Evolutionary conservation across 495 filamentous ascomycete species (phyloP).

Genomic region (Neurospora sp.): DNA sequence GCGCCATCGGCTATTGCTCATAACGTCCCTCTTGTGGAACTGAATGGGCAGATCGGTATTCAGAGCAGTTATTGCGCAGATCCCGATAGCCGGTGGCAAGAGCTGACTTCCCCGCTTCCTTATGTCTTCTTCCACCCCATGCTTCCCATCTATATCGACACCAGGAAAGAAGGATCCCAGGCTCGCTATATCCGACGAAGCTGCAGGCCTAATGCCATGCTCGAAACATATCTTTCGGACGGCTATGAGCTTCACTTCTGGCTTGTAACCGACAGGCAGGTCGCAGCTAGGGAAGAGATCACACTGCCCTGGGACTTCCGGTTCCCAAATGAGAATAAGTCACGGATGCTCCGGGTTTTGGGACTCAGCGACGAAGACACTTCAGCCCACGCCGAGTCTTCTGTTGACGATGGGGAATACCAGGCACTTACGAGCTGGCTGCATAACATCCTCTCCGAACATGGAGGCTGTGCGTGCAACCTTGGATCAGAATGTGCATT

Average conservation of each 20-base stretch:
- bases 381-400: constrained; percentile 22
- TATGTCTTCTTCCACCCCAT: constrained; percentile 78
- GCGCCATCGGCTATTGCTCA: constrained; percentile 47
- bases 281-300: constrained; percentile 47
- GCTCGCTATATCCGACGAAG: constrained; percentile 81
- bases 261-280: constrained; percentile 66
- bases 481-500: constrained; percentile 55
- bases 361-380: constrained; percentile 40
- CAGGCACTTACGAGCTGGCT: constrained; percentile 43
- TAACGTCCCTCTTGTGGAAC: constrained; percentile 68
- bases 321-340: constrained; percentile 32
- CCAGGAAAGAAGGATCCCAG: constrained; percentile 69
- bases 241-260: constrained; percentile 77
- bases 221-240: constrained; percentile 74
- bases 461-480: constrained; percentile 82
- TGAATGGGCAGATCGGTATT: constrained; percentile 77
- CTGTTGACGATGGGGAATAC: constrained; percentile 42
- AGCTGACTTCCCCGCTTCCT: constrained; percentile 67
- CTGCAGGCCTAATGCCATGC: constrained; percentile 70
- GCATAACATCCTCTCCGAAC: constrained; percentile 68
- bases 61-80: constrained; percentile 68
- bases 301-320: constrained; percentile 49
- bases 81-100: constrained; percentile 62
- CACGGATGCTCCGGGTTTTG: constrained; percentile 37
- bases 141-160: constrained; percentile 85